Evolutionary conservation across 129 eudicot species (phyloP).

Genomic region (Chrysanthemum lavandulifolium): DNA sequence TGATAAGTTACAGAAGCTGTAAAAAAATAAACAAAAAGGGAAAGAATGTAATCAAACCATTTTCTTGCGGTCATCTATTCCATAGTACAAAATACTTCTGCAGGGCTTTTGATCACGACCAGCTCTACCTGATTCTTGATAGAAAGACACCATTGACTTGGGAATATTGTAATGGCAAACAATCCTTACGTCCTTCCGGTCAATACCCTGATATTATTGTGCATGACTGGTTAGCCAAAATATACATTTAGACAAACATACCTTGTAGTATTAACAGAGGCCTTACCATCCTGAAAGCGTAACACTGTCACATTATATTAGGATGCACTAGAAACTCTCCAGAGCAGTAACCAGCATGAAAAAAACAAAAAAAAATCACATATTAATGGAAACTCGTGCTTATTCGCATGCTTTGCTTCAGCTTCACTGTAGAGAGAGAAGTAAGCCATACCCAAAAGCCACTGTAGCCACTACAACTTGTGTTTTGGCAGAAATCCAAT

Average conservation of each 20-base stretch:
- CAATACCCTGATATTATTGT: slow-evolving; percentile 67
- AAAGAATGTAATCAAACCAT: slow-evolving; percentile 55
- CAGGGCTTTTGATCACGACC: slow-evolving; percentile 94
- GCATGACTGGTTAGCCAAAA: slow-evolving; percentile 10
- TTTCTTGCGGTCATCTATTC: slow-evolving; percentile 85
- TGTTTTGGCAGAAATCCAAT: slow-evolving; percentile 86
- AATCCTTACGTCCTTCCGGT: slow-evolving; percentile 86
- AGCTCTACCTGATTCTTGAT: slow-evolving; percentile 99
- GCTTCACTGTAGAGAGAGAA: slow-evolving; percentile 5
- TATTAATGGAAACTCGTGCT: slow-evolving; percentile 12
- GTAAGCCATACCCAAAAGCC: slow-evolving; percentile 78
- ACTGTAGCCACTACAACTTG: slow-evolving; percentile 98
- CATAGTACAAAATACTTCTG: slow-evolving; percentile 79
- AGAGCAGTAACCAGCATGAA: slow-evolving; percentile 28
- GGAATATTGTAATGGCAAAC: slow-evolving; percentile 97
- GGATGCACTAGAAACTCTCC: slow-evolving; percentile 44
- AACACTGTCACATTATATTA: slow-evolving; percentile 29
- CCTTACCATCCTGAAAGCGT: slow-evolving; percentile 83
- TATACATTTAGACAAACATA: neutral
- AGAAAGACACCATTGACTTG: slow-evolving; percentile 94
- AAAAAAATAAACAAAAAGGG: neutral
- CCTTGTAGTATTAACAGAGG: neutral
- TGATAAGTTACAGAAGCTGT: neutral
- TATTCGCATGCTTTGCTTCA: slow-evolving; percentile 14
- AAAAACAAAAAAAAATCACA: slow-evolving; percentile 5